A percentile compares a stretch with the other conserved stretches of the same genome.
These are phyloP conservation scores for Senna tora DNA, from an alignment of 306 rosid genomes.

Conservation along the genomic window DNA sequence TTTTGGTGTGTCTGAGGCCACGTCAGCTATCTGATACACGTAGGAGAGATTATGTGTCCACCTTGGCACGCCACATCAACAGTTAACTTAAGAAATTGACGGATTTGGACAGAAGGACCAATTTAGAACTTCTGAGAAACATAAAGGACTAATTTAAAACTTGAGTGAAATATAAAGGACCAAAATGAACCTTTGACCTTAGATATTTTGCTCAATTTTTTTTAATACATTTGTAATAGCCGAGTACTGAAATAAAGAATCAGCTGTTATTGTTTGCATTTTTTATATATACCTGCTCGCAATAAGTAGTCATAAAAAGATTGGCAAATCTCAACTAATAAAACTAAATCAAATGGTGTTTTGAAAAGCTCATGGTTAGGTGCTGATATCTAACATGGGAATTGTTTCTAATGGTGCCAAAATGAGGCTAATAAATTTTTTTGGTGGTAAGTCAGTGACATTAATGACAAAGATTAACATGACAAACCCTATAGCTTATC, in stretches of 20 bases:
- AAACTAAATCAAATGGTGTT: slow-evolving; percentile 24
- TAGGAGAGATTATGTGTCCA: too few species aligned
- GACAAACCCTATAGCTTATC: slow-evolving; percentile 9
- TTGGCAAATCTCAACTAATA: slow-evolving; percentile 10
- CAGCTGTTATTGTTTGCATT: neutral
- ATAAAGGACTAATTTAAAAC: too few species aligned
- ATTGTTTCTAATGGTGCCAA: neutral
- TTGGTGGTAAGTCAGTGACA: neutral
- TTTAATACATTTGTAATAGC: neutral
- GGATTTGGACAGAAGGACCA: too few species aligned
- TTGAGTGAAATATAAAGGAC: too few species aligned
- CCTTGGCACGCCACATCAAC: too few species aligned
- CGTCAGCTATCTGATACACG: too few species aligned
- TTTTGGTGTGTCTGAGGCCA: too few species aligned
- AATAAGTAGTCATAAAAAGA: slow-evolving; percentile 4
- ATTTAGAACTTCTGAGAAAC: too few species aligned
- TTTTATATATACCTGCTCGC: neutral
- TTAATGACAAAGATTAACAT: slow-evolving; percentile 1
- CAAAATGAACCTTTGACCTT: too few species aligned
- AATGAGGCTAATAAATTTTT: slow-evolving; percentile 7
- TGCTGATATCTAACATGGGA: slow-evolving; percentile 11
- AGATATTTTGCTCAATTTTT: too few species aligned
- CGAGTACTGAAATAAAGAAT: slow-evolving; percentile 4
- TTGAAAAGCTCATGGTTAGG: neutral
- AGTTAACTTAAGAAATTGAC: too few species aligned